phyloP scores from a whole-genome alignment of 306 rosid genomes.

The Urtica urens region DNA sequence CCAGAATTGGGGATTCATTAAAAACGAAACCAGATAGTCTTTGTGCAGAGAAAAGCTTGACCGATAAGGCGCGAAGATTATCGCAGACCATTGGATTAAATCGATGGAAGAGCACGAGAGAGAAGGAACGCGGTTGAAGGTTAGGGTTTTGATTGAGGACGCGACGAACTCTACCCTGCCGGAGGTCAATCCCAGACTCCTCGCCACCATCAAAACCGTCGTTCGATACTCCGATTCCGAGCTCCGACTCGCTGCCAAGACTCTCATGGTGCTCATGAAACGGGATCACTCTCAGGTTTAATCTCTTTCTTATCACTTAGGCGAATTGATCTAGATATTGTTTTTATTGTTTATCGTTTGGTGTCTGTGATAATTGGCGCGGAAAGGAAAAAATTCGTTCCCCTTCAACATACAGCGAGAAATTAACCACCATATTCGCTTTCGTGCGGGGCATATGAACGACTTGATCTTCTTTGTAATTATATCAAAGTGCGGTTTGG shows the following conservation, averaged over 20 bases:
- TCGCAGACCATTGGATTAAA: background rate
- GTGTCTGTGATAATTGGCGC: conserved; percentile 4
- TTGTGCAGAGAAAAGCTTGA: too few relatives aligned
- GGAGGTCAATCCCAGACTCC: conserved; percentile 76
- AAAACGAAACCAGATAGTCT: too few relatives aligned
- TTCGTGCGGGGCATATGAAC: too few relatives aligned
- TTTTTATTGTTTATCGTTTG: background rate
- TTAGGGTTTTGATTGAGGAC: conserved; percentile 50
- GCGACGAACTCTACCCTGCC: conserved; percentile 57
- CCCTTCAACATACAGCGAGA: background rate
- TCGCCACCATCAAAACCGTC: conserved; percentile 65
- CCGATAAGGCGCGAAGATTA: too few relatives aligned
- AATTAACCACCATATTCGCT: too few relatives aligned
- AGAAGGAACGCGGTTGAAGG: conserved; percentile 23
- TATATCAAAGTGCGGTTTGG: too few relatives aligned
- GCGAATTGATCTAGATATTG: background rate
- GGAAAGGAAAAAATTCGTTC: too few relatives aligned
- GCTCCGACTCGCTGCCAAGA: conserved; percentile 54
- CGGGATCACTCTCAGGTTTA: conserved; percentile 82
- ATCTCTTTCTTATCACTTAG: background rate
- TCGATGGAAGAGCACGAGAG: conserved; percentile 19
- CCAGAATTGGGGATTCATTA: background rate
- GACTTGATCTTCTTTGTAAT: too few relatives aligned
- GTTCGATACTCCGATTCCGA: conserved; percentile 67
- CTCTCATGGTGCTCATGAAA: conserved; percentile 77